Conservation (phyloP, 768 basidiomycete genomes). For the Paxillus ammoniavirescens region DNA sequence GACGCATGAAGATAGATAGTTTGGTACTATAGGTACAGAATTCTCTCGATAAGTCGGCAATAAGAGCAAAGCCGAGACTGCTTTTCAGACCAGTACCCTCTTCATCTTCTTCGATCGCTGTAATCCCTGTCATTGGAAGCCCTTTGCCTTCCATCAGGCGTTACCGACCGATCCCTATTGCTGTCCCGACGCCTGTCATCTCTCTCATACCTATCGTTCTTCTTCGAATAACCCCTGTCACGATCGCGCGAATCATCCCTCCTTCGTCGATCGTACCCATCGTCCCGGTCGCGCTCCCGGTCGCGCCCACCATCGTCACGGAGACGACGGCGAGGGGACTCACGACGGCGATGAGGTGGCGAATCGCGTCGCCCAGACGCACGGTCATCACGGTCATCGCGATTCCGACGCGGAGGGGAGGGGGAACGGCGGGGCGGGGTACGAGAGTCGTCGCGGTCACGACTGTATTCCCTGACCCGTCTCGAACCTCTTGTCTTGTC, state of each 20-base stretch:
- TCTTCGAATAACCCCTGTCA: constrained; percentile 14
- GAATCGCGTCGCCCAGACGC: constrained; percentile 23
- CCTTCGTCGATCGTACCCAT: constrained; percentile 20
- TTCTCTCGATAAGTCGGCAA: background rate
- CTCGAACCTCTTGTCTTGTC: constrained; percentile 18
- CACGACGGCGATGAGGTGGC: constrained; percentile 20
- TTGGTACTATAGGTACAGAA: constrained; percentile 4
- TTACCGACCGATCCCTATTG: constrained; percentile 21
- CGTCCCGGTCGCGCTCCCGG: constrained; percentile 16
- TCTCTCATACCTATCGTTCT: constrained; percentile 23
- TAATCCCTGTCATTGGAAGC: constrained; percentile 24
- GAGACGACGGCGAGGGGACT: constrained; percentile 21
- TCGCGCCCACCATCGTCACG: constrained; percentile 21
- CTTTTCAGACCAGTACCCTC: background rate
- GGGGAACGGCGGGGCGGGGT: constrained; percentile 30
- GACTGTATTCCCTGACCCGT: constrained; percentile 17
- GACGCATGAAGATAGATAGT: no score
- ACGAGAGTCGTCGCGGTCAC: constrained; percentile 32
- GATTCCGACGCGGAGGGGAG: constrained; percentile 27
- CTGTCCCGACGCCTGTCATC: constrained; percentile 21
- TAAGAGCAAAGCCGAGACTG: no score
- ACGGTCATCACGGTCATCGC: constrained; percentile 22
- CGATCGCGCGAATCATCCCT: constrained; percentile 26
- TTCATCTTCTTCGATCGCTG: constrained; percentile 20
- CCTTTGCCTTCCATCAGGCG: constrained; percentile 22